Evolutionary conservation across 2,329 filamentous ascomycete species (phyloP).

Genomic region (Diplocarpon rosae): DNA sequence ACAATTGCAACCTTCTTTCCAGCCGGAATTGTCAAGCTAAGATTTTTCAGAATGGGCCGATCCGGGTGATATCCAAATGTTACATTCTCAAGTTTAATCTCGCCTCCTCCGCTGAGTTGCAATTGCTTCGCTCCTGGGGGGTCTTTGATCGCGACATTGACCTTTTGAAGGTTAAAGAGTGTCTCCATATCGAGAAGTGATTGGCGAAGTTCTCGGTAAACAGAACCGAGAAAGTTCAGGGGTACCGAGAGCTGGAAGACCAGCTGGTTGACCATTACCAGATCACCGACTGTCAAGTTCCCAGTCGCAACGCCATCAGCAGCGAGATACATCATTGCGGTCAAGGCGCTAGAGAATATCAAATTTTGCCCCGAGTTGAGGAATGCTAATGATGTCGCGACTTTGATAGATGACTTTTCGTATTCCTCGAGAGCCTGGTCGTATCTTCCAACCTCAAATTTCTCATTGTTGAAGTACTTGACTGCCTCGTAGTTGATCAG

Average conservation of each 20-base stretch:
- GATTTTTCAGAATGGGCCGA: slow-evolving; percentile 74
- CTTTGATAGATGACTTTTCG: slow-evolving; percentile 91
- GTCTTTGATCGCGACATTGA: slow-evolving; percentile 81
- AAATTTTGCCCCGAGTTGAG: slow-evolving; percentile 94
- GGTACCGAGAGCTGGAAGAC: slow-evolving; percentile 97
- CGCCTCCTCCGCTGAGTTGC: slow-evolving; percentile 62
- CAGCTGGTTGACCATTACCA: slow-evolving; percentile 98
- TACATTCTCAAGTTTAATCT: slow-evolving; percentile 92
- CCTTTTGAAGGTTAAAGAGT: slow-evolving; percentile 92
- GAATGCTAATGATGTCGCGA: slow-evolving; percentile 84
- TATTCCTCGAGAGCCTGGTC: slow-evolving; percentile 78
- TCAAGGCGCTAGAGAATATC: slow-evolving; percentile 90
- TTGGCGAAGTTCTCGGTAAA: slow-evolving; percentile 91
- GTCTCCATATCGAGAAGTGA: slow-evolving; percentile 98
- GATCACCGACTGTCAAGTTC: slow-evolving; percentile 77
- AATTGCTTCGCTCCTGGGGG: slow-evolving; percentile 63
- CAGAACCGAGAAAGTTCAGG: slow-evolving; percentile 94
- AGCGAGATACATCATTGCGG: slow-evolving; percentile 96
- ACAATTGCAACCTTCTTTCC: slow-evolving; percentile 95
- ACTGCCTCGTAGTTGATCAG: slow-evolving; percentile 98
- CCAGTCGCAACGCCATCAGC: slow-evolving; percentile 79
- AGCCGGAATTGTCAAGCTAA: slow-evolving; percentile 81
- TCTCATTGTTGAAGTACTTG: slow-evolving; percentile 99
- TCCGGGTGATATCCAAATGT: slow-evolving; percentile 85
- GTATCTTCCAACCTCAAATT: slow-evolving; percentile 83